Evolutionary conservation across 495 filamentous ascomycete species (phyloP), one percentile per base, ranked within the genome.

Genomic region (Gamarada debralockiae): DNA sequence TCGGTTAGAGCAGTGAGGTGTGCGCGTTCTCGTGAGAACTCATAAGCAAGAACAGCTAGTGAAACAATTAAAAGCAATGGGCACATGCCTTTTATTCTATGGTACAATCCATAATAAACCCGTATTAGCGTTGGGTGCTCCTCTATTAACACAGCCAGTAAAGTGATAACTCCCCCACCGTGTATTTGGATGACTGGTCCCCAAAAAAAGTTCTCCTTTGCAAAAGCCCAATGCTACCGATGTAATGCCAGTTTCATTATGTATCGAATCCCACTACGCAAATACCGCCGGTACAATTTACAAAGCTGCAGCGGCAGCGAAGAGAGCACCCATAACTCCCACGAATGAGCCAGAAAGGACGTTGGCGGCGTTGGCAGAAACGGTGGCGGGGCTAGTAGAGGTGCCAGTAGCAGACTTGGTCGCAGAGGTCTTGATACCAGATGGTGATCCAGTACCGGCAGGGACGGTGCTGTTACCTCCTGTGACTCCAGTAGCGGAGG

Each of bases 251-350:
- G 38, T 24, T 33, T 18, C 41, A n/a, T 25, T 50, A 4, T 49
- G 18, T 49, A 37, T 29, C n/a, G n/a, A 49, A 18, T 17, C 23
- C 52, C 52, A 23, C 37, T 21, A 51, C 41, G 48, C 22, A 22
- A 24, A 41, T 36, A 31, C 41, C 29, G 23, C 22, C 40, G 21
- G 22, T 17, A 1, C 36, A 41, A 39, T 49, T 58, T 63, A 63
- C 57, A 63, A 52, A n/a, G 52, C 54, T 7, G 39, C 46, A 7
- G 50, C 17, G 14, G 51, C 60, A 43, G 47, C 53, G 15, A 53
- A 17, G 18, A 58, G 8, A 31, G 48, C 54, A 55, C 45, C 61
- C 2, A 60, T 37, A 48, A 23, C 50, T 27, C 18, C 50, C 37
- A 56, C 20, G 37, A 59, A 27, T 3, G 61, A 60, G 23, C 57